These are phyloP conservation scores for Phytophthora citrophthora DNA, from an alignment of 352 stramenopile genomes.

Conservation along the genomic window DNA sequence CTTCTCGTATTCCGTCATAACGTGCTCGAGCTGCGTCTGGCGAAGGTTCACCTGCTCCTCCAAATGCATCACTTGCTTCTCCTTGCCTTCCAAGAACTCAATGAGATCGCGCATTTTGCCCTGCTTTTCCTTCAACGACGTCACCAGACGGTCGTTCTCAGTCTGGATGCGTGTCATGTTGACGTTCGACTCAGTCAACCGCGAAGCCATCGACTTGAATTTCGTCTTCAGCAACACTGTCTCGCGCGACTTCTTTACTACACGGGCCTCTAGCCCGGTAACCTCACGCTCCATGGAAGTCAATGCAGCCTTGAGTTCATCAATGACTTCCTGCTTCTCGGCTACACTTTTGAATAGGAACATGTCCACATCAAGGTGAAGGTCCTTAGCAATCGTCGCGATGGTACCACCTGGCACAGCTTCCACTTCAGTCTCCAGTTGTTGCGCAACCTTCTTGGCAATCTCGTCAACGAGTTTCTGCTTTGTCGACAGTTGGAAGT, in stretches of 20 bases:
- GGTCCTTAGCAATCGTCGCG: constrained; percentile 24
- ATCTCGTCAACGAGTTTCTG: constrained; percentile 84
- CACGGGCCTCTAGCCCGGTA: constrained; percentile 53
- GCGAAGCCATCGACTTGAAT: constrained; percentile 54
- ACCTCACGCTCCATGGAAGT: constrained; percentile 77
- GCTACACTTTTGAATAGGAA: constrained; percentile 79
- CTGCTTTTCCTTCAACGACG: constrained; percentile 64
- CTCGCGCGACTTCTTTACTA: constrained; percentile 62
- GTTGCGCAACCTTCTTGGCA: constrained; percentile 61
- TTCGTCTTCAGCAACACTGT: constrained; percentile 68
- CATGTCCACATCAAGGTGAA: constrained; percentile 72
- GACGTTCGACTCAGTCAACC: constrained; percentile 53
- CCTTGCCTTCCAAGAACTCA: constrained; percentile 66
- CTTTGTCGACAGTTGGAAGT: constrained; percentile 83
- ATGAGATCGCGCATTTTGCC: constrained; percentile 62
- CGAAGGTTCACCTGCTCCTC: constrained; percentile 61
- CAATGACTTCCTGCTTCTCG: constrained; percentile 67
- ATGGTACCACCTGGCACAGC: constrained; percentile 20
- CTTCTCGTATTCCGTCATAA: constrained; percentile 46
- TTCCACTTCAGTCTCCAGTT: constrained; percentile 41
- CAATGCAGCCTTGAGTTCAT: constrained; percentile 72
- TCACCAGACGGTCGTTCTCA: constrained; percentile 59
- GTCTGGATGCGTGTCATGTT: constrained; percentile 58
- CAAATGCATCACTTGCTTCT: constrained; percentile 70
- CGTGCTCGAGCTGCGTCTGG: constrained; percentile 57